A percentile compares a stretch with the other conserved stretches of the same genome.
Evolutionary conservation across 352 stramenopile genomes (phyloP).

Genomic region (Phytophthora pinifolia): DNA sequence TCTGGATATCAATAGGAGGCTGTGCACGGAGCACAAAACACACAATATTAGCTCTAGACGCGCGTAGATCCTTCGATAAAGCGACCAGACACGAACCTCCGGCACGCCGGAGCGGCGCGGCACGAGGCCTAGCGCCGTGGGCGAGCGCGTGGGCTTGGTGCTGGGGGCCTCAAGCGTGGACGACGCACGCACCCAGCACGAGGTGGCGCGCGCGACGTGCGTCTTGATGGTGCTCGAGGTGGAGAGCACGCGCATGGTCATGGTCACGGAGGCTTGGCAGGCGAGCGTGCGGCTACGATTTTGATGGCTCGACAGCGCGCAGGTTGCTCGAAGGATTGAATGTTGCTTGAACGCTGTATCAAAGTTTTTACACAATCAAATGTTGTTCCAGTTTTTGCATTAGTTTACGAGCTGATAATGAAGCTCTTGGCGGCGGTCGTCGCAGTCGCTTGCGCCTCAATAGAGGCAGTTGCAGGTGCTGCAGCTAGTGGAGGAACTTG

Average conservation of each 20-base stretch:
- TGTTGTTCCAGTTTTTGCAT: constrained; percentile 11
- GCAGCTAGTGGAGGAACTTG: constrained; percentile 19
- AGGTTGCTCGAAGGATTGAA: constrained; percentile 15
- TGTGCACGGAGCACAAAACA: constrained; percentile 21
- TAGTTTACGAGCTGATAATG: constrained; percentile 16
- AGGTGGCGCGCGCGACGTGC: constrained; percentile 34
- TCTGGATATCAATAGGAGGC: constrained; percentile 61
- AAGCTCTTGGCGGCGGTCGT: constrained; percentile 6
- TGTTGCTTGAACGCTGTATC: neutral
- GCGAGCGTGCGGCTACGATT: constrained; percentile 23
- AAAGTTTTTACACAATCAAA: constrained; percentile 10
- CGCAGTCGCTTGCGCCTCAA: constrained; percentile 10
- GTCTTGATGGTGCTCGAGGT: constrained; percentile 30
- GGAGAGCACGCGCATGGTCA: constrained; percentile 49
- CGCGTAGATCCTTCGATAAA: constrained; percentile 2
- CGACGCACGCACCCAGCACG: constrained; percentile 44
- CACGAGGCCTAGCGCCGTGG: constrained; percentile 67
- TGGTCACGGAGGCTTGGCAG: constrained; percentile 14
- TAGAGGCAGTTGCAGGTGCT: neutral
- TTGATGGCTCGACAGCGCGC: constrained; percentile 18
- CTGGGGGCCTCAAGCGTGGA: constrained; percentile 38
- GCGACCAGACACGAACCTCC: constrained; percentile 34
- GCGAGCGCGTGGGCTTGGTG: constrained; percentile 41
- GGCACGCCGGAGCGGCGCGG: constrained; percentile 49
- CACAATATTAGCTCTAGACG: constrained; percentile 9